Conservation (phyloP, 768 basidiomycete species). For the Plicaturopsis crispa region DNA sequence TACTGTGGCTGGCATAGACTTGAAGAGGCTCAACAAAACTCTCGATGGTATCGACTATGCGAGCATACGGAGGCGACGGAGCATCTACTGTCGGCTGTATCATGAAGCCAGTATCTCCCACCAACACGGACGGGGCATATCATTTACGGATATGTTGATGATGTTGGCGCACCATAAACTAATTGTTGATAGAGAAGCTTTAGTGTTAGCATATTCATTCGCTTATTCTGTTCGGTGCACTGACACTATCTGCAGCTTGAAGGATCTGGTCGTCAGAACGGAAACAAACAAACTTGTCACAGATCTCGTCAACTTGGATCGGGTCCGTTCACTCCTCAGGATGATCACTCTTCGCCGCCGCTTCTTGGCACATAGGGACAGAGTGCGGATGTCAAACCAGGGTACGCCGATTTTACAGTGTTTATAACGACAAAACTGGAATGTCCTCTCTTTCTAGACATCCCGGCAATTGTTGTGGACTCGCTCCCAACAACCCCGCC, state of each 20-base stretch:
- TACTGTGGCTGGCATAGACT: constrained; percentile 48
- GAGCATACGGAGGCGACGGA: constrained; percentile 57
- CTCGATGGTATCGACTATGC: constrained; percentile 60
- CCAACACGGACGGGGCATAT: constrained; percentile 71
- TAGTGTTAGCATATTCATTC: constrained; percentile 53
- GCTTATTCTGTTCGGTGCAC: constrained; percentile 3
- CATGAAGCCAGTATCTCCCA: constrained; percentile 80
- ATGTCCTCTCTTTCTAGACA: constrained; percentile 31
- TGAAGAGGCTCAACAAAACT: constrained; percentile 49
- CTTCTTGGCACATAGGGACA: constrained; percentile 44
- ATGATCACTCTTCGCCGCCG: constrained; percentile 67
- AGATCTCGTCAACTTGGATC: constrained; percentile 80
- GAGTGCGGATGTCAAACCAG: constrained; percentile 27
- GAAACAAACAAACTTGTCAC: constrained; percentile 75
- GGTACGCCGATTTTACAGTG: constrained; percentile 22
- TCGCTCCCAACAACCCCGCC: constrained; percentile 46
- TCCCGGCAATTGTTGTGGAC: constrained; percentile 69
- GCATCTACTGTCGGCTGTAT: constrained; percentile 68
- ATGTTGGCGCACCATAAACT: constrained; percentile 88
- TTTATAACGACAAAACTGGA: background rate
- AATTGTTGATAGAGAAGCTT: constrained; percentile 81
- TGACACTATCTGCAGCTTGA: constrained; percentile 42
- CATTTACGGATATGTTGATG: constrained; percentile 84
- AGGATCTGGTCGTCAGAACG: constrained; percentile 71
- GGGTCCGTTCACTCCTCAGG: constrained; percentile 71